These are phyloP conservation scores for Agapanthus africanus DNA, from an alignment of 106 monocot species.

Conservation along the genomic window DNA sequence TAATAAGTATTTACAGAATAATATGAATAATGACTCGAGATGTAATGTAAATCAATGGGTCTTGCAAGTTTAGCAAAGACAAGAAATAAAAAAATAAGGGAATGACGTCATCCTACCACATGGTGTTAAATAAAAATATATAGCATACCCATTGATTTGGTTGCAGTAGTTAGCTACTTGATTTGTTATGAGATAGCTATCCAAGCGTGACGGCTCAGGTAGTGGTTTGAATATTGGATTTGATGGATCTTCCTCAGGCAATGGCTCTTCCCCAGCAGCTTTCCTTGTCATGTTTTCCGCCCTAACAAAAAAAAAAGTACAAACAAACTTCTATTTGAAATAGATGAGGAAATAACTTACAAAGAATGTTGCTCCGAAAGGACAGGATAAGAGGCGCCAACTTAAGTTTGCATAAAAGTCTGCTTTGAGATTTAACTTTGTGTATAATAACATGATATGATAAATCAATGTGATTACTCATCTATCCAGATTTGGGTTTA, in stretches of 20 bases:
- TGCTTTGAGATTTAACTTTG: background rate
- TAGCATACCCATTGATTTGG: conserved; percentile 79
- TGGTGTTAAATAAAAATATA: too few relatives aligned
- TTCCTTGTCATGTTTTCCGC: conserved; percentile 70
- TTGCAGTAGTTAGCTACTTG: conserved; percentile 88
- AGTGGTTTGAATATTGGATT: conserved; percentile 90
- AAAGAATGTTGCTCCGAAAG: background rate
- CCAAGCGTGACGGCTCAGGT: conserved; percentile 83
- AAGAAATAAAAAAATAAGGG: too few relatives aligned
- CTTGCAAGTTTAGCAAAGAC: background rate
- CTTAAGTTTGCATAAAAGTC: too few relatives aligned
- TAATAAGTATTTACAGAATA: too few relatives aligned
- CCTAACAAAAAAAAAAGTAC: conserved; percentile 21
- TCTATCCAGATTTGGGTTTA: background rate
- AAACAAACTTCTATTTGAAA: background rate
- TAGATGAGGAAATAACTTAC: background rate
- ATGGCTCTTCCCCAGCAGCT: conserved; percentile 83
- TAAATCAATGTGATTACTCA: background rate
- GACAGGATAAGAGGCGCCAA: background rate
- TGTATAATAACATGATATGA: background rate
- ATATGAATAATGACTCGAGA: too few relatives aligned
- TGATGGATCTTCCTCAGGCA: conserved; percentile 89
- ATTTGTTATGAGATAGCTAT: conserved; percentile 83
- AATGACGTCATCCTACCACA: background rate
- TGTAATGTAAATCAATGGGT: too few relatives aligned